Evolutionary conservation across 306 rosid species (phyloP).

Genomic region (Cicer pinnatifidum): DNA sequence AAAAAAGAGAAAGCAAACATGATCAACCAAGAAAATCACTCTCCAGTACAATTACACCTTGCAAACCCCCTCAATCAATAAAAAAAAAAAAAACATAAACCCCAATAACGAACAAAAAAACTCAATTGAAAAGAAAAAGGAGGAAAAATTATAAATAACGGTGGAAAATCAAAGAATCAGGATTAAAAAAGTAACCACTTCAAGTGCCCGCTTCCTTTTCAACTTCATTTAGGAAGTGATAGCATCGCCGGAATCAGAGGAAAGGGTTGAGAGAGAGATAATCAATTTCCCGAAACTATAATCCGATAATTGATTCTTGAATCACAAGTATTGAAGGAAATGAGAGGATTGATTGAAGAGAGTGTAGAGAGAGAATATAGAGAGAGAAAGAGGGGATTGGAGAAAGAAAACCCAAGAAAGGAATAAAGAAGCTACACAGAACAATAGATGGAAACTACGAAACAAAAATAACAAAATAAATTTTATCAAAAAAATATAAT

Average conservation of each 20-base stretch:
- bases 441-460: too few species aligned
- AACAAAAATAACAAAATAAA: too few species aligned
- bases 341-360: conserved; percentile 48
- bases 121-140: not conserved
- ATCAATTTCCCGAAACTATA: conserved; percentile 57
- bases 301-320: conserved; percentile 55
- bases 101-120: conserved; percentile 37
- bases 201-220: conserved; percentile 86
- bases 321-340: conserved; percentile 38
- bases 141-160: not conserved
- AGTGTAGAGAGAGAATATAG: conserved; percentile 41
- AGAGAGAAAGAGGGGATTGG: conserved; percentile 31
- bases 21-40: conserved; percentile 37
- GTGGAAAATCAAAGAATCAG: not conserved
- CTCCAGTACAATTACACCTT: conserved; percentile 31
- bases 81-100: conserved; percentile 37
- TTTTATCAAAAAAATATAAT: too few species aligned
- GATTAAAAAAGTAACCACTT: conserved; percentile 74
- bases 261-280: conserved; percentile 43
- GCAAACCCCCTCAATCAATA: conserved; percentile 21
- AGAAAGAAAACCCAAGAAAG: conserved; percentile 52
- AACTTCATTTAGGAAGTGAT: conserved; percentile 80
- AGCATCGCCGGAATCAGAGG: conserved; percentile 68
- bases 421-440: conserved; percentile 34
- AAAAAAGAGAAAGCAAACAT: not conserved